Conservation (phyloP, 371 early-diverging fungal species). For the Amoeboaphelidium protococcarum region DNA sequence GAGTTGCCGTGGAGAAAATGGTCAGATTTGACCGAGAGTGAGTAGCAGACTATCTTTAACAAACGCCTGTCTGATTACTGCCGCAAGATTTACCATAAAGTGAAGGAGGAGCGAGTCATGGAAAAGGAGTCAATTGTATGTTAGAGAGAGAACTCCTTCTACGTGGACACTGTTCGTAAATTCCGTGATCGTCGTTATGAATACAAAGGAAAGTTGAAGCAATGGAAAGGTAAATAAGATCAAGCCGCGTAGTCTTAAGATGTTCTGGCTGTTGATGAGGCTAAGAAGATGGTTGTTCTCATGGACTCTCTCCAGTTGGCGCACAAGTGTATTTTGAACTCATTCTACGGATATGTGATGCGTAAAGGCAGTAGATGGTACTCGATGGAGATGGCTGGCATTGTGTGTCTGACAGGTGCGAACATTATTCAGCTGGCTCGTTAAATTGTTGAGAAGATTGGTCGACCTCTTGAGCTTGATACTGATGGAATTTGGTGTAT, state of each 20-base stretch:
- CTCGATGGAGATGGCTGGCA: constrained; percentile 98
- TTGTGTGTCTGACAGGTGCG: constrained; percentile 92
- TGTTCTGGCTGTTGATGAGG: constrained; percentile 81
- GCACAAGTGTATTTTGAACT: constrained; percentile 95
- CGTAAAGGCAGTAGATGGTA: constrained; percentile 98
- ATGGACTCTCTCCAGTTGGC: constrained; percentile 96
- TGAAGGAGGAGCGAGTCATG: constrained; percentile 6
- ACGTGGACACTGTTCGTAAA: constrained; percentile 86
- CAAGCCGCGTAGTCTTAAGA: neutral
- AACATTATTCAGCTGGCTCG: constrained; percentile 92
- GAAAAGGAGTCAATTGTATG: constrained; percentile 39
- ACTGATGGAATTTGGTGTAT: constrained; percentile 99
- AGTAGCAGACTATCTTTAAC: constrained; percentile 42
- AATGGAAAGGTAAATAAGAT: constrained; percentile 56
- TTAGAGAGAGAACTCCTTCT: constrained; percentile 97
- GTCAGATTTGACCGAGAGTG: constrained; percentile 27
- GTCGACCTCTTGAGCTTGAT: constrained; percentile 92
- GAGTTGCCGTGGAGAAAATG: constrained; percentile 69
- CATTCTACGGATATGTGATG: constrained; percentile 99
- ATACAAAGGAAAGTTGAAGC: constrained; percentile 82
- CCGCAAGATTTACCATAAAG: constrained; percentile 66
- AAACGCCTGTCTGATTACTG: constrained; percentile 68
- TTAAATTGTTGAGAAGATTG: constrained; percentile 72
- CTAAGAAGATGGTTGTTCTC: constrained; percentile 73
- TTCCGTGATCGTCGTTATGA: constrained; percentile 97